Evolutionary conservation across 164 flowering plant genomes (phyloP), one percentile per base, ranked within the genome.

Genomic region (Houttuynia cordata): DNA sequence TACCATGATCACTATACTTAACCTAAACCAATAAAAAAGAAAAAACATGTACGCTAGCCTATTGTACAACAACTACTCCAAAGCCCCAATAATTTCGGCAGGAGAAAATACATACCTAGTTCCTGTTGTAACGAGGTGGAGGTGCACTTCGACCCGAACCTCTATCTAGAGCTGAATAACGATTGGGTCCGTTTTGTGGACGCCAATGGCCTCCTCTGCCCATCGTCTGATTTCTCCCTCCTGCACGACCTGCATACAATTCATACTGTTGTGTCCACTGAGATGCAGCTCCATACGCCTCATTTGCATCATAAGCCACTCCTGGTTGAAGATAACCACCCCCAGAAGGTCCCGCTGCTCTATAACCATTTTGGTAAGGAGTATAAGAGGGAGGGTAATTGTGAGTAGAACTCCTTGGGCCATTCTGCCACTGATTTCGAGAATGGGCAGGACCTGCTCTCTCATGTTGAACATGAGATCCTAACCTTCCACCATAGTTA

Each of bases 151-250:
- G 68, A 60, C 64, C 68, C 1, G 47, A 51, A 41, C 74, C 76
- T 68, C 83, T 70, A 25, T 70, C 76, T 39, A 76, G 65, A 14
- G 67, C 67, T 20, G 84, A 59, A 57, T 56, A 83, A 17, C 68
- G 71, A 53, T 83, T 85, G 4, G 71, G 69, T 10, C 59, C 19
- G 9, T 68, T 76, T 56, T 68, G 80, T 50, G 68, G 67, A 21
- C 60, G 75, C 41, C 41, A 51, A 51, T 72, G 67, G 17, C 80
- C 80, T 64, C 78, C 47, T 19, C 70, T 63, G 4, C 10, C 51
- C 42, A 65, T 53, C 20, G 61, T 61, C 9, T 69, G 78, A 61
- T 67, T 58, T 22, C 67, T 62, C 20, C 37, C 71, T 7, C 72
- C 70, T 0, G 50, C 62, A 20, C 51, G 45, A 51, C 59, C 70